phyloP scores from a whole-genome alignment of 148 eudicot genomes.

The Nepenthes mirabilis region DNA sequence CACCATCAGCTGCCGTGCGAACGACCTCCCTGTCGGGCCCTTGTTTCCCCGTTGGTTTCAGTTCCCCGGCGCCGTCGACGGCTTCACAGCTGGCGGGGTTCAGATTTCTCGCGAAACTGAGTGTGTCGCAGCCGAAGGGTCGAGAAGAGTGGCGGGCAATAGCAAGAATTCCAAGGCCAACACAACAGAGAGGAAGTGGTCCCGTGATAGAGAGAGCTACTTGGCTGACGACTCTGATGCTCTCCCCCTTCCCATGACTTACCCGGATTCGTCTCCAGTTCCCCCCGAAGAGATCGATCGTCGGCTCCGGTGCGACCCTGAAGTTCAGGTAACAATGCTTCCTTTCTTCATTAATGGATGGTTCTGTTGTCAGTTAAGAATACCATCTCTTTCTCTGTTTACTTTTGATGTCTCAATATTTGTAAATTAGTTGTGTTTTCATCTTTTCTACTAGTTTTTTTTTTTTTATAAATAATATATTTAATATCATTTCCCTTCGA shows the following conservation, averaged over 20 bases:
- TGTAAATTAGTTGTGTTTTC: too few species aligned
- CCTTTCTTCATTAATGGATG: too few species aligned
- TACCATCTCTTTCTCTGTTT: too few species aligned
- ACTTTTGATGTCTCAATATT: too few species aligned
- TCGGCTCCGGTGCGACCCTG: slow-evolving; percentile 62
- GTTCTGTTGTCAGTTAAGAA: too few species aligned
- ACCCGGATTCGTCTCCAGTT: slow-evolving; percentile 52
- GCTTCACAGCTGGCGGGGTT: slow-evolving; percentile 7
- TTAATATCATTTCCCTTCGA: too few species aligned
- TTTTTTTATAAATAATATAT: too few species aligned
- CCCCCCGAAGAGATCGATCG: slow-evolving; percentile 52
- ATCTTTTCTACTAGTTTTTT: too few species aligned
- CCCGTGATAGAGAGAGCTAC: slow-evolving; percentile 67
- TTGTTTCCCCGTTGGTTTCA: slow-evolving; percentile 29
- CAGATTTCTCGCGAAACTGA: slow-evolving; percentile 15
- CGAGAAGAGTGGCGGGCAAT: slow-evolving; percentile 4
- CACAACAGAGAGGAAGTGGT: slow-evolving; percentile 55
- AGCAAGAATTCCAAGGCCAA: slow-evolving; percentile 13
- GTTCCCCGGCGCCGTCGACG: slow-evolving; percentile 22
- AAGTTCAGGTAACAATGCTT: slow-evolving; percentile 27
- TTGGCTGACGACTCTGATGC: slow-evolving; percentile 57
- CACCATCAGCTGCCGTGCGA: slow-evolving; percentile 32
- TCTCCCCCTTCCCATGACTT: slow-evolving; percentile 80
- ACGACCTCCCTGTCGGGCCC: slow-evolving; percentile 21
- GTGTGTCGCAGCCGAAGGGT: slow-evolving; percentile 4